Conservation (phyloP, 2,329 filamentous ascomycete species). For the Botrytis fabae region DNA sequence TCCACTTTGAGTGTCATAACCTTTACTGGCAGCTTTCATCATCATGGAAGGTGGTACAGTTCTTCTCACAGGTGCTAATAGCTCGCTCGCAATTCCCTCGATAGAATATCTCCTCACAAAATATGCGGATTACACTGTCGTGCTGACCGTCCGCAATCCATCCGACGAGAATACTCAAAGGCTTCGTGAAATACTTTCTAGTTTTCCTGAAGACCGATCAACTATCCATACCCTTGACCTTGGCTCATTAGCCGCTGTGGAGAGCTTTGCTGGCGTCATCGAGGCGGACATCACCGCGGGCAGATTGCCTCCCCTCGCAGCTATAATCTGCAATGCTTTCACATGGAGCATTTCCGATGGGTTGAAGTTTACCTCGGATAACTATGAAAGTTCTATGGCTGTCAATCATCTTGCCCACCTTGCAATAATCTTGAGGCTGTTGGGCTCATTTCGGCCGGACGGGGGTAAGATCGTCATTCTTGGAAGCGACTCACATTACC, state of each 20-base stretch:
- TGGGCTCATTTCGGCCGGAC: conserved; percentile 34
- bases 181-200: conserved; percentile 31
- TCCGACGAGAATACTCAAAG: conserved; percentile 39
- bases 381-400: conserved; percentile 45
- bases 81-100: background rate
- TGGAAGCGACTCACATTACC: conserved; percentile 6
- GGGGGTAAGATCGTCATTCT: conserved; percentile 40
- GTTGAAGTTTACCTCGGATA: conserved; percentile 42
- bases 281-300: conserved; percentile 37
- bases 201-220: conserved; percentile 34
- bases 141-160: conserved; percentile 39
- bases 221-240: conserved; percentile 44
- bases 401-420: conserved; percentile 45
- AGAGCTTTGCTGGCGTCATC: conserved; percentile 41
- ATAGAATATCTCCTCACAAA: background rate
- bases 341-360: conserved; percentile 43
- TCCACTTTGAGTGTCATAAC: background rate
- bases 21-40: background rate
- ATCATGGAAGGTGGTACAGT: background rate
- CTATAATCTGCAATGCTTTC: conserved; percentile 47
- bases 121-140: background rate
- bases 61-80: conserved; percentile 1
- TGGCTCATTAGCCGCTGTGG: conserved; percentile 40
- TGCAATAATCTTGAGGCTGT: conserved; percentile 43
- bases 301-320: conserved; percentile 40